Conservation (phyloP, 139 green algal genomes). For the Micromonas commoda region DNA sequence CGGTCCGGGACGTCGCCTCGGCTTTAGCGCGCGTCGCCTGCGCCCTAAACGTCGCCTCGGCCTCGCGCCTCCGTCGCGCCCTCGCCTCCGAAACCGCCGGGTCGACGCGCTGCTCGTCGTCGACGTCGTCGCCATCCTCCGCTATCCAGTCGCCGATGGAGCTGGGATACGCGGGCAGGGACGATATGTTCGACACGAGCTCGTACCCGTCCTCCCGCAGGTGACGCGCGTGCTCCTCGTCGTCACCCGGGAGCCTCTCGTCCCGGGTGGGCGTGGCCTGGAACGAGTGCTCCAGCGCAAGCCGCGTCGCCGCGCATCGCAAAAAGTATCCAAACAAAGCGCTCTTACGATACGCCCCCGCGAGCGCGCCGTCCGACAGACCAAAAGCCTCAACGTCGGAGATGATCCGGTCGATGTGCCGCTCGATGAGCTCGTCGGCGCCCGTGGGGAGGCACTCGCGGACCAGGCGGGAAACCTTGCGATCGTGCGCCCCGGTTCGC, state of each 20-base stretch:
- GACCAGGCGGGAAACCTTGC: not conserved
- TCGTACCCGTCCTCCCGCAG: too few relatives aligned
- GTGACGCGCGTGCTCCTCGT: too few relatives aligned
- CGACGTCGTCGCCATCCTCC: not conserved
- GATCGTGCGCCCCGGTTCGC: too few relatives aligned
- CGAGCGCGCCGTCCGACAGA: not conserved
- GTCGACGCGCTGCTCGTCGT: not conserved
- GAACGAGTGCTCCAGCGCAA: not conserved
- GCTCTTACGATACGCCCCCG: not conserved
- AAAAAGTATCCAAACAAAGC: conserved; percentile 25
- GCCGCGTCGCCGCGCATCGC: not conserved
- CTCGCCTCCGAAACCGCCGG: not conserved
- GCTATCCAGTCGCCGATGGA: not conserved
- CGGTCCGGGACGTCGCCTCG: too few relatives aligned
- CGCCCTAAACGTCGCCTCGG: too few relatives aligned
- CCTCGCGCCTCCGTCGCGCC: too few relatives aligned
- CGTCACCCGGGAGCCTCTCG: too few relatives aligned
- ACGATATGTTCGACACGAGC: not conserved
- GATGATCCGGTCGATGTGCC: not conserved
- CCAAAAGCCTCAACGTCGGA: not conserved
- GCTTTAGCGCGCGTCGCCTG: too few relatives aligned
- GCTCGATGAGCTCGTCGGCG: not conserved
- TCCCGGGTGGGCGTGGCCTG: too few relatives aligned
- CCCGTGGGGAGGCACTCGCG: not conserved
- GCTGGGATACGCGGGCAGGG: not conserved